Conservation (phyloP, 169 alveolate species). For the Toxoplasma gondii region DNA sequence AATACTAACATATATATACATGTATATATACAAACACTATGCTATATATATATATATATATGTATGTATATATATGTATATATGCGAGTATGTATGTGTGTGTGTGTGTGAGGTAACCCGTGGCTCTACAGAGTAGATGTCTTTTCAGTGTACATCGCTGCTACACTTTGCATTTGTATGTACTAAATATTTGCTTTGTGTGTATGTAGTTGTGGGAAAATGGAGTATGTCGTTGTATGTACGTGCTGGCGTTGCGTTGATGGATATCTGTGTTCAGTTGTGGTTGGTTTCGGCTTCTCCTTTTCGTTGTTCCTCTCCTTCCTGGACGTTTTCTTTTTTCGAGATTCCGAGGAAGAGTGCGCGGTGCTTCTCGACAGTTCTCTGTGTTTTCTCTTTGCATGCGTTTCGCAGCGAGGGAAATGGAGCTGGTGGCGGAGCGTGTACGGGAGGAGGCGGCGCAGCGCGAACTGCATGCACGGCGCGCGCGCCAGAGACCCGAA, state of each 20-base stretch:
- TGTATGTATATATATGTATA: not conserved
- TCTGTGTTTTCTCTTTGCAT: not conserved
- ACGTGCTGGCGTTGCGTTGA: not conserved
- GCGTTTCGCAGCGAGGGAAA: not conserved
- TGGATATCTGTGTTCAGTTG: not conserved
- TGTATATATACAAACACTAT: not conserved
- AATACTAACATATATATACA: not conserved
- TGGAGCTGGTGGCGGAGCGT: not conserved
- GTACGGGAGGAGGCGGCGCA: constrained; percentile 24
- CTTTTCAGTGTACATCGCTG: no score
- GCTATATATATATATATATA: not conserved
- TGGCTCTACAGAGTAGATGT: no score
- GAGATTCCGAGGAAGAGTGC: no score
- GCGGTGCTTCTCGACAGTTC: no score
- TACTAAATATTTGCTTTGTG: no score
- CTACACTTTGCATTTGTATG: no score
- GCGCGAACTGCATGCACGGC: not conserved
- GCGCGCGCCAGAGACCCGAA: not conserved
- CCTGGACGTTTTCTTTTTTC: not conserved
- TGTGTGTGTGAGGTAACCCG: no score
- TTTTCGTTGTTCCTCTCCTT: not conserved
- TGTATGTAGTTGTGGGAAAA: no score
- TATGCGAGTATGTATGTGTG: no score
- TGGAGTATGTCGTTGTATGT: no score
- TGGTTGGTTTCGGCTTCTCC: not conserved